phyloP scores from a whole-genome alignment of 148 eudicot genomes.

The Chenopodium album region DNA sequence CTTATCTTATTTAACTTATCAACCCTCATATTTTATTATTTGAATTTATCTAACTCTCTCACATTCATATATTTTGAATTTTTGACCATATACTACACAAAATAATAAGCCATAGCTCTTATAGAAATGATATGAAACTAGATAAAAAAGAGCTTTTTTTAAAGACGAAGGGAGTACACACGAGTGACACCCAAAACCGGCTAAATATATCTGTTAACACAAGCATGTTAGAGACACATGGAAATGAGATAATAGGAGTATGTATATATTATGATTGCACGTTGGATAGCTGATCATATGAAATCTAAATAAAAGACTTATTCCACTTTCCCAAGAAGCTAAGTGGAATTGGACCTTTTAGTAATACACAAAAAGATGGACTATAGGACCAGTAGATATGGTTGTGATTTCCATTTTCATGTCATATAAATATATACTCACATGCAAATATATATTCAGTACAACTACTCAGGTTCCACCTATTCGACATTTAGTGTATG shows the following conservation, averaged over 20 bases:
- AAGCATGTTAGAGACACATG: slow-evolving; percentile 1
- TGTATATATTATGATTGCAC: background rate
- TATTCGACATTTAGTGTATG: background rate
- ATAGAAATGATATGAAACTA: too few species aligned
- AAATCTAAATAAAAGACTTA: background rate
- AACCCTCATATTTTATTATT: too few species aligned
- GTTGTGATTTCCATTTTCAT: background rate
- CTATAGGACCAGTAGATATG: background rate
- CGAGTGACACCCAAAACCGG: background rate
- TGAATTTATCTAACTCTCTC: too few species aligned
- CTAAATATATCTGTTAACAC: background rate
- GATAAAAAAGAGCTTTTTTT: too few species aligned
- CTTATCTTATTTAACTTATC: too few species aligned
- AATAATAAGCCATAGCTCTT: too few species aligned
- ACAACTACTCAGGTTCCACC: background rate
- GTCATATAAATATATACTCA: slow-evolving; percentile 9
- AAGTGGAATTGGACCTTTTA: background rate
- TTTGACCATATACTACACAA: too few species aligned
- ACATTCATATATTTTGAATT: too few species aligned
- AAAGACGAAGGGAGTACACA: too few species aligned
- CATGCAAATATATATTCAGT: background rate
- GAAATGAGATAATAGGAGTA: background rate
- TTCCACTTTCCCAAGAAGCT: background rate
- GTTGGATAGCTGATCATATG: slow-evolving; percentile 4
- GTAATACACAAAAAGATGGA: background rate